phyloP scores from a whole-genome alignment of 345 rosid genomes.

The Salix udensis region DNA sequence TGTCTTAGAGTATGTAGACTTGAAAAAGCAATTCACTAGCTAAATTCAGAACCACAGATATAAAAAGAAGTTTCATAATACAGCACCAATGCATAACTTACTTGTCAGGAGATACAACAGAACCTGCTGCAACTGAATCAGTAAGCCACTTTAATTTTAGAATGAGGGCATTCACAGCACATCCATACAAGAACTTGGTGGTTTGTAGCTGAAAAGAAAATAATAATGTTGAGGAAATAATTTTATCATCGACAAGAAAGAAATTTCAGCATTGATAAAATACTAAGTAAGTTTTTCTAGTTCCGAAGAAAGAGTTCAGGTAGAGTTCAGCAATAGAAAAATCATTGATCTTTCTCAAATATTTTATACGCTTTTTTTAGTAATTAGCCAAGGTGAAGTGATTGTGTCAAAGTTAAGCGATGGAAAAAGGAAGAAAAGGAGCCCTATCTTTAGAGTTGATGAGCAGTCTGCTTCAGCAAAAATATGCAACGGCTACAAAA shows the following conservation, averaged over 20 bases:
- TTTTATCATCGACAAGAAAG: neutral
- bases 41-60: neutral
- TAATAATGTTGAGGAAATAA: neutral
- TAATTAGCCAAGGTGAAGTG: too few relatives aligned
- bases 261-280: neutral
- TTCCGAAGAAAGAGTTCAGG: too few relatives aligned
- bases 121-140: conserved; percentile 52
- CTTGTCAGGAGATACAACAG: conserved; percentile 40
- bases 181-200: conserved; percentile 55
- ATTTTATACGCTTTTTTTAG: too few relatives aligned
- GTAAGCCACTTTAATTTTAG: conserved; percentile 49
- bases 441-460: too few relatives aligned
- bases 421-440: too few relatives aligned
- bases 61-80: neutral
- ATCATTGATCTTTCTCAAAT: too few relatives aligned
- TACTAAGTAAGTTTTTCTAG: too few relatives aligned
- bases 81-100: conserved; percentile 26
- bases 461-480: too few relatives aligned
- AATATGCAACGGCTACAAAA: too few relatives aligned
- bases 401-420: too few relatives aligned
- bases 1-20: neutral
- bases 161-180: conserved; percentile 48
- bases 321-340: too few relatives aligned
- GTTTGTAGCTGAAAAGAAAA: conserved; percentile 44
- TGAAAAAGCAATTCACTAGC: neutral